phyloP scores from a whole-genome alignment of 495 filamentous ascomycete species.

The Neurospora sp. region DNA sequence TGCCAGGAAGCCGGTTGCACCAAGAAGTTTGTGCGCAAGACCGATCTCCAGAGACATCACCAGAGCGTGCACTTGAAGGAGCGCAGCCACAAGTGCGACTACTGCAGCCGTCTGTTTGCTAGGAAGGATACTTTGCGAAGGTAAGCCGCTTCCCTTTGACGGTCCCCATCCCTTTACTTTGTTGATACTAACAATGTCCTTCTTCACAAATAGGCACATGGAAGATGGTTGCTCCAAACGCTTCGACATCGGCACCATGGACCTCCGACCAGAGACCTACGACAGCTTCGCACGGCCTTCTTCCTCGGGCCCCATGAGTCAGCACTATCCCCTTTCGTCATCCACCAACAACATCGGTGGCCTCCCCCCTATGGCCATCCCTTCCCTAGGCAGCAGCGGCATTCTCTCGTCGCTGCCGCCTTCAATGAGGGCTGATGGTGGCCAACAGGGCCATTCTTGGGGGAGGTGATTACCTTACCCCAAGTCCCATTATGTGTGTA shows the following conservation, averaged over 20 bases:
- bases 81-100: conserved; percentile 58
- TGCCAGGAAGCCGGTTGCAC: conserved; percentile 56
- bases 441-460: neutral
- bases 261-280: conserved; percentile 33
- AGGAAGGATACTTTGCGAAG: conserved; percentile 75
- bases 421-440: conserved; percentile 18
- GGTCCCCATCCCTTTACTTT: too few relatives aligned
- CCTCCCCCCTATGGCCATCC: conserved; percentile 34
- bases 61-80: conserved; percentile 75
- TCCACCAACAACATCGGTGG: conserved; percentile 6
- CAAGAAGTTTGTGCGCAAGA: conserved; percentile 72
- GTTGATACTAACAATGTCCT: too few relatives aligned
- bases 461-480: neutral
- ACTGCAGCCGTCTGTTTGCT: conserved; percentile 66
- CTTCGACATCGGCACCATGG: conserved; percentile 45
- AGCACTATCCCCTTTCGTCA: conserved; percentile 5
- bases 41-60: conserved; percentile 73
- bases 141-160: conserved; percentile 29
- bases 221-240: conserved; percentile 72
- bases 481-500: neutral
- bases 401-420: conserved; percentile 28
- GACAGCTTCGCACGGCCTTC: conserved; percentile 16
- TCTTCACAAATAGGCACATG: conserved; percentile 46
- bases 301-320: conserved; percentile 15
- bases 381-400: conserved; percentile 24